Base-by-base conservation (phyloP, 306 rosid species). In the Pyrus betulifolia region DNA sequence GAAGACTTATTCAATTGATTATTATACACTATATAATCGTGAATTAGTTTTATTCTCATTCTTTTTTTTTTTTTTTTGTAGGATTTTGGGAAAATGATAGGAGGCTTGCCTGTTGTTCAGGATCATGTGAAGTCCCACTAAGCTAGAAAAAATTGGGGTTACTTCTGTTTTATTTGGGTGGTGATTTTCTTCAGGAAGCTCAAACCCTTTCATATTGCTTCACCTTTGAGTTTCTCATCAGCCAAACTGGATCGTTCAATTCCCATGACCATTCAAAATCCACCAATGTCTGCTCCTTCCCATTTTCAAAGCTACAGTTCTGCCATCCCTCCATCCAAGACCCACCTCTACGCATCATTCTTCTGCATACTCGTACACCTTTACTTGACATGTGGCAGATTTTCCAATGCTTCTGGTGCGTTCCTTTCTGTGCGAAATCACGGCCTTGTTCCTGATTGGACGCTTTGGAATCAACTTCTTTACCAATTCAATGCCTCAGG, bases 281-380 rank as follows among this genome's bases (percentile, higher is more conserved):
- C 80, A 49, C 52, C 62, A 44, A 76, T 57, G 12, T 62, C 28
- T 79, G 21, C 75, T 74, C 70, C 79, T 52, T 55, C 69, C 62
- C 80, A 64, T 4, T 0, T 21, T 49, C 74, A 55, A 21, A 73
- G 8, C 38, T 40, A 73, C 77, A 52, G 18, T 65, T 61, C 69
- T 69, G 75, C 73, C 59, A 72, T 82, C 19, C 79, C 89, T 27
- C 82, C 87, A 21, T 31, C 79, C 3, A 88, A 83, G 86, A 77
- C 77, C 78, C 80, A 74, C 74, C 87, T 90, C 70, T 86, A 88
- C 27, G 84, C 86, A 44, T 87, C 95, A 5, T 85, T 92, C 82
- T 92, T 90, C 38, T 90, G 89, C 88, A 85, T 91, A 74, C 93
- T 90, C 71, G 78, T 90, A 76, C 96, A 83, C 74, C 88, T 92